Conservation (phyloP, 2,329 filamentous ascomycete species). For the Xylaria arbuscula region DNA sequence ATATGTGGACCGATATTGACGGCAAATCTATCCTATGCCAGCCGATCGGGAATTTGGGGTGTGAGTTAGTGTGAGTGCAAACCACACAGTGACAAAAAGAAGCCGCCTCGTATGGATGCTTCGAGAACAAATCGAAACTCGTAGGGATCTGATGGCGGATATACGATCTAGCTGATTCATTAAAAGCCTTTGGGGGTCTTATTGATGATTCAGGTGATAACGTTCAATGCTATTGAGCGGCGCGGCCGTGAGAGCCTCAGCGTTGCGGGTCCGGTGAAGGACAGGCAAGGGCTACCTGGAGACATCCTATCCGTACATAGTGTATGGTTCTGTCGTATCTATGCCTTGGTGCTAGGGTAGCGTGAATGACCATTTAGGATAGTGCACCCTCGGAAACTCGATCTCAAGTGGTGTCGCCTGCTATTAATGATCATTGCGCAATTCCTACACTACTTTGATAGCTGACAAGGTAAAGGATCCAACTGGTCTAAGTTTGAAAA, state of each 20-base stretch:
- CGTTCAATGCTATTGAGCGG: conserved; percentile 14
- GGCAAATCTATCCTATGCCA: conserved; percentile 13
- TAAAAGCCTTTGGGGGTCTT: not conserved
- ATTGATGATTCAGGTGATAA: conserved; percentile 4
- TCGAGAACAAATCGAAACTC: not conserved
- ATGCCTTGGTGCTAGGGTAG: conserved; percentile 8
- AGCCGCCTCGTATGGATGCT: conserved; percentile 10
- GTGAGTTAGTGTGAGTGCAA: conserved; percentile 2
- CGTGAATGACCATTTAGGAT: conserved; percentile 8
- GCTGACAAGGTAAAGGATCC: conserved; percentile 21
- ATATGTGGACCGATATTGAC: conserved; percentile 12
- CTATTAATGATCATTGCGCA: conserved; percentile 23
- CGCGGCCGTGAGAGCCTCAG: conserved; percentile 9
- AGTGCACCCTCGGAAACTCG: too few relatives aligned
- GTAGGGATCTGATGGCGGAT: not conserved
- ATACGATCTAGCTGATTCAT: conserved; percentile 8
- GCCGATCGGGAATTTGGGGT: conserved; percentile 23
- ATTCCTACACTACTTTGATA: not conserved
- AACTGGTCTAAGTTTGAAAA: conserved; percentile 19
- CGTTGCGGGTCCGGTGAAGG: conserved; percentile 4
- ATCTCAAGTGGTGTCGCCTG: conserved; percentile 2
- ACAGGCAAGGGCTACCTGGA: conserved; percentile 15
- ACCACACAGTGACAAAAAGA: conserved; percentile 13
- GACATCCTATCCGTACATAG: not conserved
- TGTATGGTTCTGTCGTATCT: not conserved